A percentile compares a stretch with the other conserved stretches of the same genome.
phyloP scores from a whole-genome alignment of 1,284 basidiomycete genomes.

The Ganoderma sinense region DNA sequence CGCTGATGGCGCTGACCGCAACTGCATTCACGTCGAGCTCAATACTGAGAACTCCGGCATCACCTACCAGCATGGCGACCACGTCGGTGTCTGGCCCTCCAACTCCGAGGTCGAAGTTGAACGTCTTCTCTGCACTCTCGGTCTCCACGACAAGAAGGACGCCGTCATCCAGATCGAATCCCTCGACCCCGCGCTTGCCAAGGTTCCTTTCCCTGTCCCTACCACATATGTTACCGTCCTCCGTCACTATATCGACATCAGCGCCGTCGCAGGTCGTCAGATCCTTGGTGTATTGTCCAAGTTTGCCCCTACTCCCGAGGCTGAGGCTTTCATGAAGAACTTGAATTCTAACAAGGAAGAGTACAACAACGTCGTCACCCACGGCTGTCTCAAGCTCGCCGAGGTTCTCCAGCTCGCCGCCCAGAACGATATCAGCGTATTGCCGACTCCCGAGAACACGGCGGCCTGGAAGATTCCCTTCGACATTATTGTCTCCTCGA shows the following conservation, averaged over 20 bases:
- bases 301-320: constrained; percentile 86
- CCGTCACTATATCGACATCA: constrained; percentile 97
- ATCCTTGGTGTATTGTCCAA: constrained; percentile 88
- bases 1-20: constrained; percentile 76
- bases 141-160: constrained; percentile 82
- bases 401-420: constrained; percentile 92
- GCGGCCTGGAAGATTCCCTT: constrained; percentile 95
- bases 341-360: constrained; percentile 90
- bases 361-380: constrained; percentile 79
- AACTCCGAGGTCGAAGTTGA: constrained; percentile 95
- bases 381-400: constrained; percentile 89
- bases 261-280: constrained; percentile 92
- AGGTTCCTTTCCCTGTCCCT: constrained; percentile 98
- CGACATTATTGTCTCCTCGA: constrained; percentile 93
- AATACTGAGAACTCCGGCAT: constrained; percentile 95
- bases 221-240: constrained; percentile 96
- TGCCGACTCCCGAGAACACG: constrained; percentile 73
- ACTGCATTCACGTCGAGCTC: constrained; percentile 96
- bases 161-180: constrained; percentile 92
- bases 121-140: constrained; percentile 87
- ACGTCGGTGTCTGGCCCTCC: constrained; percentile 96
- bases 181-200: constrained; percentile 96
- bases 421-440: constrained; percentile 71
- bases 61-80: constrained; percentile 98
- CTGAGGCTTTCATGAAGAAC: constrained; percentile 77